Conservation (phyloP, 495 filamentous ascomycete species). For the Aspergillus sparsus region DNA sequence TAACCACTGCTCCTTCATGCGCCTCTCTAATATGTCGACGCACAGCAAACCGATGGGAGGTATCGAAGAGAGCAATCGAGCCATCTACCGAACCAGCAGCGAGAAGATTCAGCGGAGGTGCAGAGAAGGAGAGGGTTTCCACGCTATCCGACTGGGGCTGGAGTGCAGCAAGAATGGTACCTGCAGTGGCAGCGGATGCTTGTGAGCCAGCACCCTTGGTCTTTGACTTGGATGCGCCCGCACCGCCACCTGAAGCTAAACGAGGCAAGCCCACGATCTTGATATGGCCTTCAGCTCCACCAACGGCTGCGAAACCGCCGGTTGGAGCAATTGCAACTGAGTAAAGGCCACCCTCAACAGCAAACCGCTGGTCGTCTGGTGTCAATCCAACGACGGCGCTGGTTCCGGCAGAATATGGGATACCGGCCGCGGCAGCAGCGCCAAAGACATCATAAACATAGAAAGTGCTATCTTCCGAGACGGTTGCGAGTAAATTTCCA, state of each 20-base stretch:
- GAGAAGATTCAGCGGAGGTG: constrained; percentile 71
- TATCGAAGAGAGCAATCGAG: constrained; percentile 84
- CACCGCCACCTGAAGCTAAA: constrained; percentile 43
- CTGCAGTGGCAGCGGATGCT: constrained; percentile 63
- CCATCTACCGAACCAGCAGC: constrained; percentile 91
- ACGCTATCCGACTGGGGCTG: constrained; percentile 75
- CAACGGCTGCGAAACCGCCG: constrained; percentile 77
- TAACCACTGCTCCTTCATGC: constrained; percentile 83
- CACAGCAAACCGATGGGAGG: constrained; percentile 76
- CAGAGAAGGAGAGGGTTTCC: constrained; percentile 83
- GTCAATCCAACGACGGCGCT: constrained; percentile 80
- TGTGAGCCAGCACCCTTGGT: constrained; percentile 33
- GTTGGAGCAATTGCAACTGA: constrained; percentile 78
- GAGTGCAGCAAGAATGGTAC: constrained; percentile 73
- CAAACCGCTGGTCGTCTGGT: constrained; percentile 80
- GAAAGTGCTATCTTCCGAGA: constrained; percentile 83
- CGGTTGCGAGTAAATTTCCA: constrained; percentile 85
- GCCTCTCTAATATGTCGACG: constrained; percentile 76
- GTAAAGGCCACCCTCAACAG: constrained; percentile 87
- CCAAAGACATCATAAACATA: constrained; percentile 94
- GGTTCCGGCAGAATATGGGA: constrained; percentile 66
- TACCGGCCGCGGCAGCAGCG: constrained; percentile 71
- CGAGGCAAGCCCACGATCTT: constrained; percentile 82
- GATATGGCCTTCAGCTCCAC: constrained; percentile 82
- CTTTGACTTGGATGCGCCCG: constrained; percentile 40